These are phyloP conservation scores for Calvatia gigantea DNA, from an alignment of 768 basidiomycete genomes.

Conservation along the genomic window DNA sequence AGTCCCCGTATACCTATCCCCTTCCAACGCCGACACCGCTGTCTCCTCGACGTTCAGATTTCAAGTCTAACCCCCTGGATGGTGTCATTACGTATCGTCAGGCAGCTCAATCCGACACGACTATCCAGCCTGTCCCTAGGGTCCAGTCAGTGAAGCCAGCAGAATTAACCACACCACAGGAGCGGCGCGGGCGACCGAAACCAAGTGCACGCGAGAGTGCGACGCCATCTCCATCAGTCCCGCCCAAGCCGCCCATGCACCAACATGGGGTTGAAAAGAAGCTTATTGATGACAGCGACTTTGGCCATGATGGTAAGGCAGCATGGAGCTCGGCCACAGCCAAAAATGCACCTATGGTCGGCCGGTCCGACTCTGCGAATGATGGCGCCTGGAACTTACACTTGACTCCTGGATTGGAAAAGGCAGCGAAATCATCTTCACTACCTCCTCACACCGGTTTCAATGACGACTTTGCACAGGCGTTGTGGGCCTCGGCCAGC, in stretches of 20 bases:
- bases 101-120: not conserved
- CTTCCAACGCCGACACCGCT: conserved; percentile 47
- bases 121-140: conserved; percentile 15
- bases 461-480: conserved; percentile 64
- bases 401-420: not conserved
- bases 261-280: conserved; percentile 16
- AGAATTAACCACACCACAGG: not conserved
- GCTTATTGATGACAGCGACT: conserved; percentile 34
- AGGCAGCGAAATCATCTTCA: conserved; percentile 3
- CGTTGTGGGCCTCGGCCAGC: conserved; percentile 52
- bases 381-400: conserved; percentile 44
- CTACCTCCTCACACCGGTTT: conserved; percentile 37
- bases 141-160: conserved; percentile 6
- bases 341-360: not conserved
- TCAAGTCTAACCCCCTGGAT: conserved; percentile 23
- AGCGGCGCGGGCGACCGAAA: conserved; percentile 10
- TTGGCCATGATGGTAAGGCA: conserved; percentile 25
- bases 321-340: conserved; percentile 9
- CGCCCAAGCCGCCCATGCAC: not conserved
- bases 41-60: conserved; percentile 33
- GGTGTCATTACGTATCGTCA: conserved; percentile 11
- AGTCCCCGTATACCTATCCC: conserved; percentile 71
- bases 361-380: not conserved
- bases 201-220: not conserved
- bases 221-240: not conserved